These are phyloP conservation scores for Plasmodium cynomolgi DNA, from an alignment of 169 alveolate genomes.

Conservation along the genomic window DNA sequence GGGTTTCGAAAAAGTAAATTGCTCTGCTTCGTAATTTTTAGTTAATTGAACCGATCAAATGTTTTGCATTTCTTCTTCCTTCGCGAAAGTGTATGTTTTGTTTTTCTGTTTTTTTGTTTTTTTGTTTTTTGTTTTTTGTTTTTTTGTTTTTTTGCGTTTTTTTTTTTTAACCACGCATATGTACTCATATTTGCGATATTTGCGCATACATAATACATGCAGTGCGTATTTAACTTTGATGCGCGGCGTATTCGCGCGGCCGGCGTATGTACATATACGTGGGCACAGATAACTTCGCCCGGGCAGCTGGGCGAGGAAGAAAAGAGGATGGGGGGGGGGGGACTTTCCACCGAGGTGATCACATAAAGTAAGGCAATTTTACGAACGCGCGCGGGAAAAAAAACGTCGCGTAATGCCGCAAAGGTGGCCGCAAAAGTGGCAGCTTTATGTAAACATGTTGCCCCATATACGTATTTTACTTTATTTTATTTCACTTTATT, in stretches of 20 bases:
- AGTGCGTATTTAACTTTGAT: neutral
- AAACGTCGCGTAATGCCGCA: neutral
- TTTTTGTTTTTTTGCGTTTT: too few relatives aligned
- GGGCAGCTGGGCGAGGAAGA: neutral
- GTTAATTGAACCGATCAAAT: neutral
- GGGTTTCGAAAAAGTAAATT: neutral
- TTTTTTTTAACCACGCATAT: neutral
- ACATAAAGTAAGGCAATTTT: neutral
- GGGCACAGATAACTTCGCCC: neutral
- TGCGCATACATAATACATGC: neutral
- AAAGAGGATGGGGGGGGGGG: neutral
- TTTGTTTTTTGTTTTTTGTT: too few relatives aligned
- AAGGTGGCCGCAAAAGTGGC: too few relatives aligned
- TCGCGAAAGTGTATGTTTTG: neutral
- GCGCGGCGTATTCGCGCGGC: neutral
- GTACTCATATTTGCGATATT: neutral
- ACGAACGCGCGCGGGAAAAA: neutral
- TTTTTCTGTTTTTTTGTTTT: too few relatives aligned
- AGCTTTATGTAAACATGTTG: neutral
- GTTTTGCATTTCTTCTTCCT: neutral
- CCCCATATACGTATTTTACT: neutral
- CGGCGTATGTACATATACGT: neutral
- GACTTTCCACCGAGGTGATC: neutral
- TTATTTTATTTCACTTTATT: too few relatives aligned
- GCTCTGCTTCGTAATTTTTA: neutral